These are phyloP conservation scores for Coccomyxa sp. DNA, from an alignment of 139 green algal genomes.

Conservation along the genomic window DNA sequence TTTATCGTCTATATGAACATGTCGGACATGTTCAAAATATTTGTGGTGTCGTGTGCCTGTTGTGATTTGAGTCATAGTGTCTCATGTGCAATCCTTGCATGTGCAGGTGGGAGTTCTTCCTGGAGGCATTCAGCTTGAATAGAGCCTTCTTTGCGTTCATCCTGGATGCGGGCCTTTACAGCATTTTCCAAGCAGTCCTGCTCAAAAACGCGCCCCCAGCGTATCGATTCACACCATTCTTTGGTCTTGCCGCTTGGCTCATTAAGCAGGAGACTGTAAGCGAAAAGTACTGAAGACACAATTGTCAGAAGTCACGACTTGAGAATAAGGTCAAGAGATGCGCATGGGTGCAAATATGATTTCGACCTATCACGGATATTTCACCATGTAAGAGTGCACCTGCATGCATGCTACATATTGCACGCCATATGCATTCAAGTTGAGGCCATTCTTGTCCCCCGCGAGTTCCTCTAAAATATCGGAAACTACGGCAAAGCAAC, in stretches of 20 bases:
- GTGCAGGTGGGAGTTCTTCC: constrained; percentile 15
- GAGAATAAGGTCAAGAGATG: too few species aligned
- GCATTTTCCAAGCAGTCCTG: constrained; percentile 67
- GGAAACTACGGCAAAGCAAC: too few species aligned
- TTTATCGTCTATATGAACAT: not conserved
- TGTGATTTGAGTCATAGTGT: not conserved
- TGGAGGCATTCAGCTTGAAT: constrained; percentile 29
- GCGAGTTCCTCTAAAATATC: too few species aligned
- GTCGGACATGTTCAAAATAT: too few species aligned
- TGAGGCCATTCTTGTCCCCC: too few species aligned
- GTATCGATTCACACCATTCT: constrained; percentile 70
- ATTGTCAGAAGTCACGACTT: too few species aligned
- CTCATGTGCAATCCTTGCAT: not conserved
- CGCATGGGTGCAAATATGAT: too few species aligned
- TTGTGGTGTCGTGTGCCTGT: not conserved
- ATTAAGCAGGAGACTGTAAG: constrained; percentile 1
- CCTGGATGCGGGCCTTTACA: constrained; percentile 70
- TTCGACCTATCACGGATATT: too few species aligned
- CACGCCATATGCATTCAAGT: too few species aligned
- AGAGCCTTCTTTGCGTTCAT: constrained; percentile 80
- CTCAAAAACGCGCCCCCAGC: constrained; percentile 39
- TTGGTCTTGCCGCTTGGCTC: constrained; percentile 64
- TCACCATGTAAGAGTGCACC: too few species aligned
- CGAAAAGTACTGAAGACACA: too few species aligned
- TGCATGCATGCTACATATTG: too few species aligned